Conservation (phyloP, 192 early-diverging fungal species). For the Geranomyces variabilis region DNA sequence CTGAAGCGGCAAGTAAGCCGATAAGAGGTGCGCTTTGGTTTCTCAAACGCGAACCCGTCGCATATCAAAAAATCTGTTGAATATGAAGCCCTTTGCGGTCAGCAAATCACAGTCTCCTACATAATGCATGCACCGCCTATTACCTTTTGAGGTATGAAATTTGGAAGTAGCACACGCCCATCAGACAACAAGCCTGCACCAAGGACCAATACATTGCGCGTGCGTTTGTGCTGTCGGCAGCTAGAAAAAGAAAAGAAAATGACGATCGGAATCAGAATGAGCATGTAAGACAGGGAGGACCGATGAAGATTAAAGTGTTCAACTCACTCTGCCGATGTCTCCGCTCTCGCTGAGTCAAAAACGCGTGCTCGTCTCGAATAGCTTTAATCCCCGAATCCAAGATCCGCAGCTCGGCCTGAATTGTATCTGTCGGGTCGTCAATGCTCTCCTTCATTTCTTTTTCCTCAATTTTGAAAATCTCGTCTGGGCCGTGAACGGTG, state of each 20-base stretch:
- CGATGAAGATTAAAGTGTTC: too few species aligned
- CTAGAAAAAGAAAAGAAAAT: constrained; percentile 52
- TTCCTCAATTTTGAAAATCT: constrained; percentile 29
- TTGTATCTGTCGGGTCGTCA: constrained; percentile 47
- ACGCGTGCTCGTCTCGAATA: constrained; percentile 74
- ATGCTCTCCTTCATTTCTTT: constrained; percentile 19
- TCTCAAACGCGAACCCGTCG: not conserved
- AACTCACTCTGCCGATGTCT: constrained; percentile 73
- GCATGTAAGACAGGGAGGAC: too few species aligned
- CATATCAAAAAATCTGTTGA: constrained; percentile 23
- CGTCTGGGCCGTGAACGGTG: constrained; percentile 29
- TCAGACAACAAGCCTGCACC: constrained; percentile 62
- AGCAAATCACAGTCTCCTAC: too few species aligned
- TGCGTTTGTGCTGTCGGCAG: constrained; percentile 78
- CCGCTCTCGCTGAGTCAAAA: constrained; percentile 64
- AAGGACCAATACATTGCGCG: constrained; percentile 81
- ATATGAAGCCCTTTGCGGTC: not conserved
- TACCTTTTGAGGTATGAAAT: constrained; percentile 73
- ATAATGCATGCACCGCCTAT: not conserved
- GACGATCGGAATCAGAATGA: too few species aligned
- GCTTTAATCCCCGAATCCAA: constrained; percentile 63
- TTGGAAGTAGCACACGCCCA: constrained; percentile 72
- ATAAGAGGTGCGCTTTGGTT: too few species aligned
- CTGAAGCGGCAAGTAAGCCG: too few species aligned
- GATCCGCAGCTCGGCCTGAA: constrained; percentile 67